These are phyloP conservation scores for Polyplosphaeria fusca DNA, from an alignment of 495 filamentous ascomycete species.

Conservation along the genomic window DNA sequence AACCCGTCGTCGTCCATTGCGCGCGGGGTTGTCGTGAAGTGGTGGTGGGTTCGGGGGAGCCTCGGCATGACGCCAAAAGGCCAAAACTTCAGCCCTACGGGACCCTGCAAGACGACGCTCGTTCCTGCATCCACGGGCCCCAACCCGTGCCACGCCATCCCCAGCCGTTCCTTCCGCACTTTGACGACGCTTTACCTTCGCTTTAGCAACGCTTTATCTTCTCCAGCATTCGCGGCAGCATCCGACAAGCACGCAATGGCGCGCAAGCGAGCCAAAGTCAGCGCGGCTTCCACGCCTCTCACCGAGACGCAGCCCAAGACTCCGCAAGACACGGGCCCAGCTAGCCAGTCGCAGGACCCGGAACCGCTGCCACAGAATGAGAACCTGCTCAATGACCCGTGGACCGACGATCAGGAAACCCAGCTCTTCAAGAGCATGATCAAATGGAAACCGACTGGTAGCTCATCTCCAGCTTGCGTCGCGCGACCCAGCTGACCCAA, in stretches of 20 bases:
- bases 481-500: slow-evolving; percentile 1
- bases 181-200: not conserved
- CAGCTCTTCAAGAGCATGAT: slow-evolving; percentile 87
- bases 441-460: slow-evolving; percentile 91
- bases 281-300: slow-evolving; percentile 35
- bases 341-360: slow-evolving; percentile 15
- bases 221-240: not conserved
- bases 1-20: slow-evolving; percentile 20
- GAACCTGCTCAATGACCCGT: slow-evolving; percentile 62
- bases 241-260: slow-evolving; percentile 22
- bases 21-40: not conserved
- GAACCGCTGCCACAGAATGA: slow-evolving; percentile 21
- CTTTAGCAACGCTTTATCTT: not conserved
- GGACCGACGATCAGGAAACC: slow-evolving; percentile 94
- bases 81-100: slow-evolving; percentile 11
- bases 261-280: slow-evolving; percentile 33
- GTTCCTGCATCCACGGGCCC: not conserved
- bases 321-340: slow-evolving; percentile 19
- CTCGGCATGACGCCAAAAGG: slow-evolving; percentile 24
- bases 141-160: not conserved
- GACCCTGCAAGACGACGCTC: not conserved
- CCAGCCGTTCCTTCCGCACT: no score
- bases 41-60: slow-evolving; percentile 1
- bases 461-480: no score
- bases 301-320: slow-evolving; percentile 34